These are phyloP conservation scores for Talaromyces borbonicus DNA, from an alignment of 495 filamentous ascomycete genomes.

Conservation along the genomic window DNA sequence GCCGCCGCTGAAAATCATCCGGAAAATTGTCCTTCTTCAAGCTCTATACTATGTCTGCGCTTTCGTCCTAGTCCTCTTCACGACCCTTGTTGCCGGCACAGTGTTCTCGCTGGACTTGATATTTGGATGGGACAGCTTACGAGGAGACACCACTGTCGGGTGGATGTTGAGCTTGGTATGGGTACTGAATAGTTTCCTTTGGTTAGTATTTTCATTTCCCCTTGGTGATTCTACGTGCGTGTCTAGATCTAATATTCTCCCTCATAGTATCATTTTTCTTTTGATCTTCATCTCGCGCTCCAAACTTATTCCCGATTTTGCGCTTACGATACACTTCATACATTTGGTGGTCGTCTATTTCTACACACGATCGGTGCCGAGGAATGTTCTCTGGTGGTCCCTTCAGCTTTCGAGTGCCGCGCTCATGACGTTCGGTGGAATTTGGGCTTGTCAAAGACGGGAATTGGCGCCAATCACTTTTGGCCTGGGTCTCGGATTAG, in stretches of 20 bases:
- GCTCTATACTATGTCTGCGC: constrained; percentile 69
- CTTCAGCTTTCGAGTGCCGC: constrained; percentile 59
- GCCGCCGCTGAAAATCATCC: constrained; percentile 72
- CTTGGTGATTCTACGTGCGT: constrained; percentile 4
- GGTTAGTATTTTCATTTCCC: constrained; percentile 42
- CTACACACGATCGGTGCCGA: constrained; percentile 66
- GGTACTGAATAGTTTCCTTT: constrained; percentile 65
- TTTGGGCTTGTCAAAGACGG: constrained; percentile 85
- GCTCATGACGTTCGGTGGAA: constrained; percentile 62
- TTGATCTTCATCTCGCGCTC: constrained; percentile 72
- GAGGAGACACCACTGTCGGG: constrained; percentile 84
- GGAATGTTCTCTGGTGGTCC: constrained; percentile 78
- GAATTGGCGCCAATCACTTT: constrained; percentile 86
- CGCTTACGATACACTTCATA: constrained; percentile 76
- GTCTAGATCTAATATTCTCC: background rate
- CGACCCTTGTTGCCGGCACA: constrained; percentile 69
- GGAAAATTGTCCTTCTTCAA: constrained; percentile 84
- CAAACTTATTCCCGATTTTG: constrained; percentile 90
- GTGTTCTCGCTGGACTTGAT: constrained; percentile 61
- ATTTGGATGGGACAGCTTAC: constrained; percentile 68
- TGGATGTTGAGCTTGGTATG: constrained; percentile 88
- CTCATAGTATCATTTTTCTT: constrained; percentile 64
- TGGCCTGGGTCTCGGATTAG: constrained; percentile 42
- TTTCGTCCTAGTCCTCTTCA: constrained; percentile 75
- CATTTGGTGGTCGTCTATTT: constrained; percentile 70